Evolutionary conservation across 805 yeast species (phyloP).

Genomic region (Candida ovalis): DNA sequence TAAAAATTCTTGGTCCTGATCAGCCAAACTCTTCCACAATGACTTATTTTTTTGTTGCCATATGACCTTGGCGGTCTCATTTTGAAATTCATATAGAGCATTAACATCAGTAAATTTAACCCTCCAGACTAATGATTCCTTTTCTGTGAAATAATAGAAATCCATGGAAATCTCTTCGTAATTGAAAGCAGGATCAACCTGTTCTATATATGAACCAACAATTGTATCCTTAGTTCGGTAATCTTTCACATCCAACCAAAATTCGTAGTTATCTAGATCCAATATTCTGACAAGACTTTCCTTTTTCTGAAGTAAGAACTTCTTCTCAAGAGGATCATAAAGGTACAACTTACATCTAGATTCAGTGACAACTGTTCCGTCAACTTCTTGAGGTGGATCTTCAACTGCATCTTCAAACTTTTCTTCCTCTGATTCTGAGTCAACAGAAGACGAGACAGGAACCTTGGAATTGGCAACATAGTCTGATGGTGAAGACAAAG

Average conservation of each 20-base stretch:
- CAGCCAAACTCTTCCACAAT: slow-evolving; percentile 43
- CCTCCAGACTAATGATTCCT: slow-evolving; percentile 55
- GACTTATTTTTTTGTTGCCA: slow-evolving; percentile 58
- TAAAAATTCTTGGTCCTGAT: slow-evolving; percentile 52
- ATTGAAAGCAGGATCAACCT: slow-evolving; percentile 65
- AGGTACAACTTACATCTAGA: slow-evolving; percentile 40
- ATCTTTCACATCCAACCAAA: slow-evolving; percentile 44
- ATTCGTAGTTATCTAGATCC: slow-evolving; percentile 49
- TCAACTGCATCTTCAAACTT: slow-evolving; percentile 25
- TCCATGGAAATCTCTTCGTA: slow-evolving; percentile 53
- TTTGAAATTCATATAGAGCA: slow-evolving; percentile 49
- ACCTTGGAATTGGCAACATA: neutral
- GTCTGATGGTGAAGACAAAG: slow-evolving; percentile 16
- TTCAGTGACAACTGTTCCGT: slow-evolving; percentile 19
- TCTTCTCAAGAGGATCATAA: slow-evolving; percentile 49
- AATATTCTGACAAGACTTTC: slow-evolving; percentile 35
- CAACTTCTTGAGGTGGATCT: neutral
- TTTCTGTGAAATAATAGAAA: slow-evolving; percentile 51
- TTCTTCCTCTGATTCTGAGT: slow-evolving; percentile 26
- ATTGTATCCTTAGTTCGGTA: slow-evolving; percentile 20
- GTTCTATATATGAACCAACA: slow-evolving; percentile 42
- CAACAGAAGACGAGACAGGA: slow-evolving; percentile 1
- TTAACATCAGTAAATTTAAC: slow-evolving; percentile 45
- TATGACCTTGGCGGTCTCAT: slow-evolving; percentile 43
- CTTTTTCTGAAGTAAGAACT: slow-evolving; percentile 42